These are phyloP conservation scores for Aspergillus ustus DNA, from an alignment of 2,329 filamentous ascomycete species.

Conservation along the genomic window DNA sequence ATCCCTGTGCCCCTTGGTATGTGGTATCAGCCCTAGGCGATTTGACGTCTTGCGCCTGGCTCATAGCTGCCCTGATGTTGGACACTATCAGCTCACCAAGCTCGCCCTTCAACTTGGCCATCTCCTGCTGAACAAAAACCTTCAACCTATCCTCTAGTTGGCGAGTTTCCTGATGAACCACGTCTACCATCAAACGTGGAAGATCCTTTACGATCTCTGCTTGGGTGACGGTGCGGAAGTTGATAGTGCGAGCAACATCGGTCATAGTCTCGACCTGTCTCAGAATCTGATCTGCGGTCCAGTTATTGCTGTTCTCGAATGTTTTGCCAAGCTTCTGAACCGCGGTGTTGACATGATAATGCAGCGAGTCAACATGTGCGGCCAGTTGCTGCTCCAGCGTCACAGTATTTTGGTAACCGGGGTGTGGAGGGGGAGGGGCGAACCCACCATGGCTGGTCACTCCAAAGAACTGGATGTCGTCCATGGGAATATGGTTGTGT, in stretches of 20 bases:
- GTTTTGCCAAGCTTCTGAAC: constrained; percentile 19
- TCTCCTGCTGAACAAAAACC: constrained; percentile 19
- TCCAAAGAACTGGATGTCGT: constrained; percentile 16
- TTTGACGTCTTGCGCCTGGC: neutral
- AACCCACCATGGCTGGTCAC: constrained; percentile 28
- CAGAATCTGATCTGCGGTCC: constrained; percentile 28
- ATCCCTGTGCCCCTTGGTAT: neutral
- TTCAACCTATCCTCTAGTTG: constrained; percentile 21
- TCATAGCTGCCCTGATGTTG: neutral
- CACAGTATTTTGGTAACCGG: constrained; percentile 28
- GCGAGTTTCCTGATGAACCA: constrained; percentile 16
- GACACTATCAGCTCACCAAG: constrained; percentile 11
- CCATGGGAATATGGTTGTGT: neutral
- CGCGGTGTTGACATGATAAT: constrained; percentile 26
- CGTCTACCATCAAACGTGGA: constrained; percentile 12
- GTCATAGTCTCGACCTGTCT: constrained; percentile 24
- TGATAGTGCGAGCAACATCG: constrained; percentile 24
- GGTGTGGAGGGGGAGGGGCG: constrained; percentile 31
- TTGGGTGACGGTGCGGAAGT: constrained; percentile 20
- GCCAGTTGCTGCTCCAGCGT: constrained; percentile 29
- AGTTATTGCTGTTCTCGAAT: constrained; percentile 27
- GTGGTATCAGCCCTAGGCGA: neutral
- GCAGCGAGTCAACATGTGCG: constrained; percentile 25
- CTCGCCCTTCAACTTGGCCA: constrained; percentile 20
- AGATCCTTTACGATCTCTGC: constrained; percentile 22